These are phyloP conservation scores for Xylaria digitata DNA, from an alignment of 2,329 filamentous ascomycete species.

Conservation along the genomic window DNA sequence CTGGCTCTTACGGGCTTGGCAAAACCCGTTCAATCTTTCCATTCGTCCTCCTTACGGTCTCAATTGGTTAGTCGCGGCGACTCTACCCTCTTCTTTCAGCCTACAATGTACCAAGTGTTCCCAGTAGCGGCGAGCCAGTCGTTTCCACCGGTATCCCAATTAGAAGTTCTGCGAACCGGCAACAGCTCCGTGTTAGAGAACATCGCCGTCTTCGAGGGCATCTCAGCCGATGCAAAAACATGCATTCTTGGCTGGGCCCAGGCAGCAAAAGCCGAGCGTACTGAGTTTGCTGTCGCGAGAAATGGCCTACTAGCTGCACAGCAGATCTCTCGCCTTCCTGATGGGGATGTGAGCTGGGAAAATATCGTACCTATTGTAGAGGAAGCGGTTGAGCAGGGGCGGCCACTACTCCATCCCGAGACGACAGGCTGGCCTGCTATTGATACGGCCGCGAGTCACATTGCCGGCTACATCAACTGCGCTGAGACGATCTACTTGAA, in stretches of 20 bases:
- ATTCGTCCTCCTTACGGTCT: background rate
- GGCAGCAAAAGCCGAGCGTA: slow-evolving; percentile 52
- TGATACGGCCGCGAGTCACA: slow-evolving; percentile 30
- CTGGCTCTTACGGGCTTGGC: slow-evolving; percentile 17
- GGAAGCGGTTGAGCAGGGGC: slow-evolving; percentile 14
- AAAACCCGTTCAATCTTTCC: background rate
- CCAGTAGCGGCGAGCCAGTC: slow-evolving; percentile 33
- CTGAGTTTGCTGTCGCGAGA: slow-evolving; percentile 51
- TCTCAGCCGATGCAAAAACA: slow-evolving; percentile 46
- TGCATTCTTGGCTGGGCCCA: slow-evolving; percentile 51
- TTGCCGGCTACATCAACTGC: slow-evolving; percentile 44
- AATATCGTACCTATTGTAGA: slow-evolving; percentile 44
- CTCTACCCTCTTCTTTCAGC: slow-evolving; percentile 32
- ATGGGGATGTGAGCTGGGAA: slow-evolving; percentile 39
- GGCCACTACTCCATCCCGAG: too few species aligned
- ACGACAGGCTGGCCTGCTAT: slow-evolving; percentile 44
- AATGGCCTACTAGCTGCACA: slow-evolving; percentile 43
- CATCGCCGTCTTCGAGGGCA: slow-evolving; percentile 49
- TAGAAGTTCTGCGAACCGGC: slow-evolving; percentile 29
- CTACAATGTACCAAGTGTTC: slow-evolving; percentile 44
- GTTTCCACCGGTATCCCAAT: slow-evolving; percentile 27
- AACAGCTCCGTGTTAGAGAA: slow-evolving; percentile 47
- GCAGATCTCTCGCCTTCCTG: slow-evolving; percentile 41
- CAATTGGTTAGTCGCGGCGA: background rate
- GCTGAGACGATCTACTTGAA: slow-evolving; percentile 47